Conservation (phyloP, 148 eudicot genomes). For the Cornus controversa region DNA sequence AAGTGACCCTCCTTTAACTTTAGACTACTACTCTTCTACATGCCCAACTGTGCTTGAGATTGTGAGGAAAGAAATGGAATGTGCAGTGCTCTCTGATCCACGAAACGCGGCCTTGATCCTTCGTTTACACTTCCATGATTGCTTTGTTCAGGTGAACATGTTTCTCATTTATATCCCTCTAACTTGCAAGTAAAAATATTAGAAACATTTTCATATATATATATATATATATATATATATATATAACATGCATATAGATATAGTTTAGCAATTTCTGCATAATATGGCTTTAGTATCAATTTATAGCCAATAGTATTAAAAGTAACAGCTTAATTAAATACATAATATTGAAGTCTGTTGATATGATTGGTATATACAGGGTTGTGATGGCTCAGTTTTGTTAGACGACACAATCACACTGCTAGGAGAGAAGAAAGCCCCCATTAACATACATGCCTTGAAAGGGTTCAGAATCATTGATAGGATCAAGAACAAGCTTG, state of each 20-base stretch:
- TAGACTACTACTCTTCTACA: conserved; percentile 66
- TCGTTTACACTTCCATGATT: conserved; percentile 86
- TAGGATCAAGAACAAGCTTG: conserved; percentile 69
- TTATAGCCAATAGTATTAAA: too few species aligned
- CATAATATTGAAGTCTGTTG: neutral
- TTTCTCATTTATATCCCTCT: too few species aligned
- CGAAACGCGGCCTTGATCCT: conserved; percentile 82
- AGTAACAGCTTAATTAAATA: too few species aligned
- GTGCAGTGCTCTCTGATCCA: conserved; percentile 77
- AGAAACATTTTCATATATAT: too few species aligned
- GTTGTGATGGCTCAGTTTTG: conserved; percentile 89
- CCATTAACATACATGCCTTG: conserved; percentile 54
- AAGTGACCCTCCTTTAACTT: conserved; percentile 46
- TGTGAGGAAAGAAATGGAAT: conserved; percentile 88
- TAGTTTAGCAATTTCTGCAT: too few species aligned
- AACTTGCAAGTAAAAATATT: too few species aligned
- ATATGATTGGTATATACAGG: conserved; percentile 46
- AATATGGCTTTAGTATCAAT: too few species aligned
- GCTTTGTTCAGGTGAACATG: conserved; percentile 83
- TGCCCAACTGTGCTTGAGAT: conserved; percentile 63
- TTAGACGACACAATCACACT: conserved; percentile 77
- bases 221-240: too few species aligned
- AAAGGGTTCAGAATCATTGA: conserved; percentile 75
- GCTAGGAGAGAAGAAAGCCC: conserved; percentile 75
- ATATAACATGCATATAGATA: too few species aligned